phyloP scores from a whole-genome alignment of 148 eudicot species.

The Camellia japonica region DNA sequence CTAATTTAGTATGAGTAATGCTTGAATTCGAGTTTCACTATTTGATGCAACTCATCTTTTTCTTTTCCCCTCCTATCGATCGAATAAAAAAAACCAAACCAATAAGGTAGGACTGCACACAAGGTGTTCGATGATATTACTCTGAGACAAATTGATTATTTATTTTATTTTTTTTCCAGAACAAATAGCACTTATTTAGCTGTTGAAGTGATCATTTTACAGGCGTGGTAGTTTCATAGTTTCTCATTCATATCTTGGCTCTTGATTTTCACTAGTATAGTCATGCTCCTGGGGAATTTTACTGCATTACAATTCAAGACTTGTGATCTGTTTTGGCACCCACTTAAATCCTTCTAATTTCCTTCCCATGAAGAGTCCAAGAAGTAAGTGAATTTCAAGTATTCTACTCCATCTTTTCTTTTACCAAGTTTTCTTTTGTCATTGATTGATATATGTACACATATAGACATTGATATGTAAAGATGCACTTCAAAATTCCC shows the following conservation, averaged over 20 bases:
- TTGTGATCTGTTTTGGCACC: slow-evolving; percentile 35
- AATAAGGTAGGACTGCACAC: not conserved
- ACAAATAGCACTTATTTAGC: not conserved
- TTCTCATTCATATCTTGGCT: not conserved
- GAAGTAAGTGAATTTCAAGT: slow-evolving; percentile 29
- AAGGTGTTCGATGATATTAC: not conserved
- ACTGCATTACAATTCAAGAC: slow-evolving; percentile 25
- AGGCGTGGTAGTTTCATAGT: not conserved
- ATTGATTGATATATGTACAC: not conserved
- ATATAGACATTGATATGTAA: not conserved
- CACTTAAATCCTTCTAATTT: slow-evolving; percentile 11
- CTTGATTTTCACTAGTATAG: not conserved
- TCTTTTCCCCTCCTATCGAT: too few species aligned
- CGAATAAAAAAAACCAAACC: too few species aligned
- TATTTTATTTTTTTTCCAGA: not conserved
- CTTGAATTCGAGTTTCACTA: too few species aligned
- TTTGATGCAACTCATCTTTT: too few species aligned
- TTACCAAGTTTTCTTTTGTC: not conserved
- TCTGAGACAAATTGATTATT: not conserved
- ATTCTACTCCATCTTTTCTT: not conserved
- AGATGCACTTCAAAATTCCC: not conserved
- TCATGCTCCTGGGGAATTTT: slow-evolving; percentile 18
- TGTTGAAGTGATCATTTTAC: not conserved
- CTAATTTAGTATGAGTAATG: too few species aligned
- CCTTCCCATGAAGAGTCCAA: slow-evolving; percentile 26